Evolutionary conservation across 2,329 filamentous ascomycete genomes (phyloP).

Genomic region (Penicillium sp.): DNA sequence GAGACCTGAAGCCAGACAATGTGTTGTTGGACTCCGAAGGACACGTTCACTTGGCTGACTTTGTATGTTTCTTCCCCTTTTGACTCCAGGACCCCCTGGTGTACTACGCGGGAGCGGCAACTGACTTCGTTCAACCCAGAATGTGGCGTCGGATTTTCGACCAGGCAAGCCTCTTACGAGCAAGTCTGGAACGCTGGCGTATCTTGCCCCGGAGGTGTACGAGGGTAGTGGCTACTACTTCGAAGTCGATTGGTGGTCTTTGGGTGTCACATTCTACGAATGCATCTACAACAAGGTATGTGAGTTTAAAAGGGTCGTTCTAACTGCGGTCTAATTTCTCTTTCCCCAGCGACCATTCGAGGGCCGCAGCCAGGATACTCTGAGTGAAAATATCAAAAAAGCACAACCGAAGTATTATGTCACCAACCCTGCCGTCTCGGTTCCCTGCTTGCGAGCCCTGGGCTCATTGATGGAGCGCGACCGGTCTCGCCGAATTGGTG

Average conservation of each 20-base stretch:
- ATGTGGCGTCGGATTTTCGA: conserved; percentile 92
- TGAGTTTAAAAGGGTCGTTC: not conserved
- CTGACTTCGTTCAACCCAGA: conserved; percentile 57
- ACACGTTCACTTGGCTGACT: conserved; percentile 96
- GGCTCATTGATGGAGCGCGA: conserved; percentile 81
- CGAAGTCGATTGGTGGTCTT: conserved; percentile 97
- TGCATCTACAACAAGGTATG: conserved; percentile 96
- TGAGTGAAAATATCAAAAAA: conserved; percentile 79
- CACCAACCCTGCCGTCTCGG: conserved; percentile 86
- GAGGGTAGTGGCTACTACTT: conserved; percentile 84
- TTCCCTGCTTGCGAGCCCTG: conserved; percentile 87
- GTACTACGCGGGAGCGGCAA: not conserved
- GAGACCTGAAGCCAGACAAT: conserved; percentile 92
- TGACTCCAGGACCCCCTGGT: not conserved
- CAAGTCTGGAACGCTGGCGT: conserved; percentile 95
- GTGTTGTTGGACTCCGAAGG: conserved; percentile 85
- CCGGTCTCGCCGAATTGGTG: conserved; percentile 79
- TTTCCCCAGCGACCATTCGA: conserved; percentile 80
- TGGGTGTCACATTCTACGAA: conserved; percentile 98
- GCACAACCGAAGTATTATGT: conserved; percentile 87
- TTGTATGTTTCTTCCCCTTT: conserved; percentile 63
- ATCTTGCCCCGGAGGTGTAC: conserved; percentile 95
- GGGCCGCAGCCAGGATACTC: conserved; percentile 78
- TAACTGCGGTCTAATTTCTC: conserved; percentile 34
- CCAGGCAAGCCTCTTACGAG: conserved; percentile 83